A percentile compares a stretch with the other conserved stretches of the same genome.
phyloP scores from a whole-genome alignment of 2,329 filamentous ascomycete species.

The Rasamsonia emersonii region DNA sequence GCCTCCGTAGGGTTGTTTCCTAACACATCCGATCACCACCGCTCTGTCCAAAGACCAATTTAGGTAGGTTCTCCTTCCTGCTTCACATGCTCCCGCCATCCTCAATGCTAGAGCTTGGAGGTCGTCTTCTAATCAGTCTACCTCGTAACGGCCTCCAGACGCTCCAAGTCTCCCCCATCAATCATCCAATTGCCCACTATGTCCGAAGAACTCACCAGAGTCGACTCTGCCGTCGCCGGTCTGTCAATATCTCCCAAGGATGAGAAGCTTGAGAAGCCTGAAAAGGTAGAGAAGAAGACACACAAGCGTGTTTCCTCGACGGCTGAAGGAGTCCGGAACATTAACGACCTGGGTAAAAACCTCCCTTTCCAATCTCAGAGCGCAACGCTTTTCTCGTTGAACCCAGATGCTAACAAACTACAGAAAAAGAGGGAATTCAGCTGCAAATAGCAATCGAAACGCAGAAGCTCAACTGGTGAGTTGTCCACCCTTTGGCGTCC shows the following conservation, averaged over 20 bases:
- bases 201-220: constrained; percentile 66
- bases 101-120: too few species aligned
- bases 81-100: too few species aligned
- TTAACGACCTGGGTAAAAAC: constrained; percentile 68
- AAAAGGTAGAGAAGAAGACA: constrained; percentile 39
- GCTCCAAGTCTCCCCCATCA: too few species aligned
- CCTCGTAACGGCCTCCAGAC: too few species aligned
- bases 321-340: constrained; percentile 66
- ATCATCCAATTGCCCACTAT: constrained; percentile 30
- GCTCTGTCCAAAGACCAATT: too few species aligned
- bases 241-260: constrained; percentile 59
- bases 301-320: constrained; percentile 66
- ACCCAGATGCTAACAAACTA: constrained; percentile 5
- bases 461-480: constrained; percentile 81
- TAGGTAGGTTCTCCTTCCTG: too few species aligned
- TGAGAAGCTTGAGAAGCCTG: constrained; percentile 41
- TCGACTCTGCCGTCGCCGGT: constrained; percentile 85
- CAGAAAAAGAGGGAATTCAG: constrained; percentile 66
- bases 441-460: constrained; percentile 72
- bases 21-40: too few species aligned
- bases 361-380: neutral
- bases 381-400: neutral
- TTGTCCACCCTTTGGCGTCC: too few species aligned
- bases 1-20: too few species aligned
- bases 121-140: too few species aligned